These are phyloP conservation scores for Somion occarium DNA, from an alignment of 1,284 basidiomycete genomes.

Conservation along the genomic window DNA sequence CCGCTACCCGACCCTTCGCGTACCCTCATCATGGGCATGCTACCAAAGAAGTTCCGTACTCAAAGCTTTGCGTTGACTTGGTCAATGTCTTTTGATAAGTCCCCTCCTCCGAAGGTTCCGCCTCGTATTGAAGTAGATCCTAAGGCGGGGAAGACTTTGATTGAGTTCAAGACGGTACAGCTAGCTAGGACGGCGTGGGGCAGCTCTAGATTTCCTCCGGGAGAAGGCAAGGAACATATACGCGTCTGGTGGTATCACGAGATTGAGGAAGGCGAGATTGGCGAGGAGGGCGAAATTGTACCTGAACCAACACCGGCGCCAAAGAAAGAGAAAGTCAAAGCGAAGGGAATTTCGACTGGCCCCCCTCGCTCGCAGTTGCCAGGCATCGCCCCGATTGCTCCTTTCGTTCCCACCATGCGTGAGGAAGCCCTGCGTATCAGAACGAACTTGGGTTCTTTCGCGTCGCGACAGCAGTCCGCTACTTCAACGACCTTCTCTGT, in stretches of 20 bases:
- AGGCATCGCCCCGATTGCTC: not conserved
- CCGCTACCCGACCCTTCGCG: constrained; percentile 20
- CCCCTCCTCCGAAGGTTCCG: constrained; percentile 34
- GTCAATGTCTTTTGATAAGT: constrained; percentile 37
- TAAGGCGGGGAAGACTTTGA: constrained; percentile 41
- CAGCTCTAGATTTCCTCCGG: constrained; percentile 42
- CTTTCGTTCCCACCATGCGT: not conserved
- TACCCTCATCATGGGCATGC: constrained; percentile 55
- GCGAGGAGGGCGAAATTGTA: constrained; percentile 25
- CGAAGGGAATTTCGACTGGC: constrained; percentile 12
- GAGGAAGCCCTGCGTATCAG: not conserved
- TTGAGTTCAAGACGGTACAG: constrained; percentile 46
- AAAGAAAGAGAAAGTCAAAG: constrained; percentile 16
- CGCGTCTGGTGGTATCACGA: constrained; percentile 50
- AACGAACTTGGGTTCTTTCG: not conserved
- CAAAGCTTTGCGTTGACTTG: constrained; percentile 32
- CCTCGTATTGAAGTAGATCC: constrained; percentile 32
- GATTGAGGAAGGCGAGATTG: constrained; percentile 18
- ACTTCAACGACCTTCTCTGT: not conserved
- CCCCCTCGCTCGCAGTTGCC: not conserved
- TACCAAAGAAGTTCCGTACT: constrained; percentile 48
- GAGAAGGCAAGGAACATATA: constrained; percentile 40
- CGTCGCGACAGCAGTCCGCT: not conserved
- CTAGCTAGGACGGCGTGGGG: constrained; percentile 44
- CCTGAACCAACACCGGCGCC: not conserved